A percentile compares a stretch with the other conserved stretches of the same genome.
Evolutionary conservation across 768 basidiomycete genomes (phyloP).

Genomic region (Rhizopogon vesiculosus): DNA sequence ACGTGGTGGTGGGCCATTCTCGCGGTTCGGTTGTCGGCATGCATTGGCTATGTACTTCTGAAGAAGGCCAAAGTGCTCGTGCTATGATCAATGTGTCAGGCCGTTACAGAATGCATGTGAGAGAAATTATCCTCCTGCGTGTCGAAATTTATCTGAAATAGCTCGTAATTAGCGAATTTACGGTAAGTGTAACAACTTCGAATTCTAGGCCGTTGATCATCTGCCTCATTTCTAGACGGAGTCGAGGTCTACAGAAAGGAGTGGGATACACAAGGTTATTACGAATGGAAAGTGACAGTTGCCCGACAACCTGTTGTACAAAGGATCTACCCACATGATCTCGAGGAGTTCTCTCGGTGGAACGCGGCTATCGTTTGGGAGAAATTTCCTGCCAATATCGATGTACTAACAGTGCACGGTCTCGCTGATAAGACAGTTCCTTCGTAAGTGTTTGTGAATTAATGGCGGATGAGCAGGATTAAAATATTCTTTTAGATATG

Average conservation of each 20-base stretch:
- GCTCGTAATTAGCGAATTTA: slow-evolving; percentile 19
- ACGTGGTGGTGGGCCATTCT: slow-evolving; percentile 74
- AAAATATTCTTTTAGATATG: slow-evolving; percentile 43
- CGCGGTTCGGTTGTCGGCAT: slow-evolving; percentile 66
- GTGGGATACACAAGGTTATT: slow-evolving; percentile 54
- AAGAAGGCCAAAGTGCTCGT: slow-evolving; percentile 50
- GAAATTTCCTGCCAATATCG: slow-evolving; percentile 52
- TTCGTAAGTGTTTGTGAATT: slow-evolving; percentile 41
- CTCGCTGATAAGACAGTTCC: slow-evolving; percentile 63
- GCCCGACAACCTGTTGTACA: slow-evolving; percentile 55
- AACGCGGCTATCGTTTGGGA: slow-evolving; percentile 67
- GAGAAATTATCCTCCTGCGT: slow-evolving; percentile 18
- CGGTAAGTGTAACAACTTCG: slow-evolving; percentile 11
- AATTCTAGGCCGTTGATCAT: neutral
- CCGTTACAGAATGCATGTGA: slow-evolving; percentile 74
- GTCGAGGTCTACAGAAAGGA: slow-evolving; percentile 38
- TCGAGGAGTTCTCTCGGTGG: slow-evolving; percentile 59
- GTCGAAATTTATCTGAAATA: slow-evolving; percentile 3
- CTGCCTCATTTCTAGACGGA: slow-evolving; percentile 13
- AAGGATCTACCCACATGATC: slow-evolving; percentile 52
- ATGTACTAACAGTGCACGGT: slow-evolving; percentile 81
- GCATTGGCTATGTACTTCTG: slow-evolving; percentile 62
- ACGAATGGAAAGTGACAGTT: slow-evolving; percentile 59
- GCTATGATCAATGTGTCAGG: slow-evolving; percentile 73
- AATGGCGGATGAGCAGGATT: neutral